phyloP scores from a whole-genome alignment of 352 stramenopile species.

The Pythium chondricola region DNA sequence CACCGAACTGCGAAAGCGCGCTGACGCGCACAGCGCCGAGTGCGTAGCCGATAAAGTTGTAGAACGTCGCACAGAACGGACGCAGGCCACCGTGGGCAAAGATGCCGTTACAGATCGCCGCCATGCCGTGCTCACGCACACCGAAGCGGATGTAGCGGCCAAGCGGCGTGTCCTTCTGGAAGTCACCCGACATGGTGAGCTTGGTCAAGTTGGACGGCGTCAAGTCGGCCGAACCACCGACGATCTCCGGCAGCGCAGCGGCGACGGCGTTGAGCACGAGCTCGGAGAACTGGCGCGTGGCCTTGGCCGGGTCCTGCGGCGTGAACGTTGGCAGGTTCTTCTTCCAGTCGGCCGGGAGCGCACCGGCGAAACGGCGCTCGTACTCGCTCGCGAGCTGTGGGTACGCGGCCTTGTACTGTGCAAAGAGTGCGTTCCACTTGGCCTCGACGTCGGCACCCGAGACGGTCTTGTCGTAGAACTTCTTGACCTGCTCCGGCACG shows the following conservation, averaged over 20 bases:
- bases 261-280: constrained; percentile 94
- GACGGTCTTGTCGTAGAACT: constrained; percentile 85
- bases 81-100: constrained; percentile 95
- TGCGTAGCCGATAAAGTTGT: constrained; percentile 99
- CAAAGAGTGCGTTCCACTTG: constrained; percentile 91
- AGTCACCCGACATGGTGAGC: constrained; percentile 94
- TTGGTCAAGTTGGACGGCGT: constrained; percentile 97
- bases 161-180: constrained; percentile 94
- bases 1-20: constrained; percentile 92
- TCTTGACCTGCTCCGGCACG: constrained; percentile 91
- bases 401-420: constrained; percentile 85
- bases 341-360: constrained; percentile 91
- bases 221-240: constrained; percentile 98
- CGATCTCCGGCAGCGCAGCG: constrained; percentile 91
- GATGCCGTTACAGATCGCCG: constrained; percentile 97
- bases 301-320: constrained; percentile 81
- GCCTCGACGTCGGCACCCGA: constrained; percentile 62
- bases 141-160: constrained; percentile 98
- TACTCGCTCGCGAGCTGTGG: constrained; percentile 94
- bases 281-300: constrained; percentile 94
- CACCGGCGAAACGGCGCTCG: constrained; percentile 88
- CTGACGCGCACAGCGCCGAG: constrained; percentile 93
- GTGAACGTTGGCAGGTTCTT: constrained; percentile 91
- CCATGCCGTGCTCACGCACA: constrained; percentile 98
- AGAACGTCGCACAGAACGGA: constrained; percentile 99